Percentiles rank a stretch among this genome's conserved stretches.
Evolutionary conservation across 805 yeast genomes (phyloP).

Genomic region (Saccharomyces mikatae): DNA sequence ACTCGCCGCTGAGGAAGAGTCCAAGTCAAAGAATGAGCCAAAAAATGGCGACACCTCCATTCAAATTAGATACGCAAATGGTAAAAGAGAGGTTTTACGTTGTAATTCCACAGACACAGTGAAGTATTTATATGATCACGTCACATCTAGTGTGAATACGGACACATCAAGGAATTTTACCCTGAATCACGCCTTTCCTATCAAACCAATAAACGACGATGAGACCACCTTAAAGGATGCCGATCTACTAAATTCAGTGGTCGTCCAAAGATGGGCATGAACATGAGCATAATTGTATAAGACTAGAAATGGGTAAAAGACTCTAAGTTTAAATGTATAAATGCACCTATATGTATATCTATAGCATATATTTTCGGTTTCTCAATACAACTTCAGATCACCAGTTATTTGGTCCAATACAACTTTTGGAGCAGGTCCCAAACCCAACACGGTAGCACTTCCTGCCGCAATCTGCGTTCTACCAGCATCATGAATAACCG

Average conservation of each 20-base stretch:
- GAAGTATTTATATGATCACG: conserved; percentile 59
- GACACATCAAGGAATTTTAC: conserved; percentile 45
- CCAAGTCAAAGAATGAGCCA: conserved; percentile 6
- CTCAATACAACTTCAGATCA: conserved; percentile 60
- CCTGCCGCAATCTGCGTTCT: conserved; percentile 96
- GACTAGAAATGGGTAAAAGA: neutral
- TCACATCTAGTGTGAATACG: conserved; percentile 36
- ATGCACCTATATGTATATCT: conserved; percentile 5
- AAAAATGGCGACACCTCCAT: conserved; percentile 60
- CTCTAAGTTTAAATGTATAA: conserved; percentile 1
- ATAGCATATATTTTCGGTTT: neutral
- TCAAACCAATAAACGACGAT: conserved; percentile 55
- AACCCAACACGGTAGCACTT: conserved; percentile 88
- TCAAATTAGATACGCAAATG: conserved; percentile 79
- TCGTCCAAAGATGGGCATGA: conserved; percentile 71
- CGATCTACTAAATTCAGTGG: conserved; percentile 73
- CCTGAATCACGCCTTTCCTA: conserved; percentile 77
- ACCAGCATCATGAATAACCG: conserved; percentile 91
- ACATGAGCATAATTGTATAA: conserved; percentile 21
- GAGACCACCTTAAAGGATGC: conserved; percentile 59
- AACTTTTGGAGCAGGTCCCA: conserved; percentile 91
- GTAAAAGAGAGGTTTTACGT: conserved; percentile 56
- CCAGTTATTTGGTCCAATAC: conserved; percentile 78
- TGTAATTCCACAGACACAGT: conserved; percentile 63
- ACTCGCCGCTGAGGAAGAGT: conserved; percentile 17